A percentile compares a stretch with the other conserved stretches of the same genome.
These are phyloP conservation scores for Amborella trichopoda DNA, from an alignment of 164 flowering plant species.

Conservation along the genomic window DNA sequence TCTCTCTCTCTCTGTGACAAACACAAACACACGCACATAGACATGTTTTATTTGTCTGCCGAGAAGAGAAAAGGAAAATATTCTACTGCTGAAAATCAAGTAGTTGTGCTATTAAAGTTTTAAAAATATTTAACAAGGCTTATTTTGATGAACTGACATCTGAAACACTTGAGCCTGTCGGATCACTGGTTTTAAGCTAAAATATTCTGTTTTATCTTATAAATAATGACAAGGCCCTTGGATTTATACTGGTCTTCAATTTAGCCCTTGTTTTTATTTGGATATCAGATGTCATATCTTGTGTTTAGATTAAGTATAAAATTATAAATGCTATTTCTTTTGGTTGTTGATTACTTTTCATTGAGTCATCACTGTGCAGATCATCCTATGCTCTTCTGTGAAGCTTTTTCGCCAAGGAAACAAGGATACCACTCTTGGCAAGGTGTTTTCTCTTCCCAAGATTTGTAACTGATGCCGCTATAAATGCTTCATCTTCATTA, in stretches of 20 bases:
- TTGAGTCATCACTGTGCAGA: slow-evolving; percentile 25
- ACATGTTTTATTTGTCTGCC: neutral
- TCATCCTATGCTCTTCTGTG: slow-evolving; percentile 73
- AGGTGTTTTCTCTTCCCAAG: slow-evolving; percentile 28
- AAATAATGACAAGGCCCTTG: too few relatives aligned
- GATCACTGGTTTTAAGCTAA: too few relatives aligned
- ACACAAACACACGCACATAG: neutral
- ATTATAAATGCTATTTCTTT: neutral
- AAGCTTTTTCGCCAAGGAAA: slow-evolving; percentile 51
- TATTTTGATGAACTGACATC: too few relatives aligned
- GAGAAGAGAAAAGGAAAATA: too few relatives aligned
- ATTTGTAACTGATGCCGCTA: neutral
- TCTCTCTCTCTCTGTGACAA: neutral
- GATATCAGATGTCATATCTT: neutral
- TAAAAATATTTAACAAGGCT: too few relatives aligned
- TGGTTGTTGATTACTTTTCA: neutral
- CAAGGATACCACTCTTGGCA: slow-evolving; percentile 68
- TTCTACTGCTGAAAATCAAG: too few relatives aligned
- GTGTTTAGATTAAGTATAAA: neutral
- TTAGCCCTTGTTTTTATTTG: neutral
- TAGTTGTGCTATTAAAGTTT: too few relatives aligned
- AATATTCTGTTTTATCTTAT: too few relatives aligned
- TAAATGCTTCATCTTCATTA: neutral
- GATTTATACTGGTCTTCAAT: too few relatives aligned
- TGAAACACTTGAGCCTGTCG: too few relatives aligned